Conservation (phyloP, 139 green algal species). For the Closterium sp. region DNA sequence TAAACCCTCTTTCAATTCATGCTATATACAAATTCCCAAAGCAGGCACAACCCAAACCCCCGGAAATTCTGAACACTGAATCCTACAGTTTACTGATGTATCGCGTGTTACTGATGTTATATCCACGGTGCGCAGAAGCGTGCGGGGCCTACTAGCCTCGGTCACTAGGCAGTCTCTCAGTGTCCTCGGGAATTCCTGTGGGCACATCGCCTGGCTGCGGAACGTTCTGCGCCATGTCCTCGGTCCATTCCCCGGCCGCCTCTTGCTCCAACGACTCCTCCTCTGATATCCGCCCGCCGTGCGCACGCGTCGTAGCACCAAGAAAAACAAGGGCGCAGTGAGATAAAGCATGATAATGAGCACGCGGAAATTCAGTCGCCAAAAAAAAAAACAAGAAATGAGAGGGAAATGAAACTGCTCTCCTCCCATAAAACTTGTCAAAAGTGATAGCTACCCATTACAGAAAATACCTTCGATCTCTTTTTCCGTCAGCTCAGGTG, state of each 20-base stretch:
- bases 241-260: background rate
- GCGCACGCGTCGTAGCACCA: background rate
- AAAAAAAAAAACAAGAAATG: too few species aligned
- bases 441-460: too few species aligned
- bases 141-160: background rate
- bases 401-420: too few species aligned
- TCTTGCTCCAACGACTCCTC: background rate
- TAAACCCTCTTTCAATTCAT: background rate
- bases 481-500: background rate
- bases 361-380: too few species aligned
- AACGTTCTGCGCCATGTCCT: background rate
- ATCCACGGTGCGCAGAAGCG: too few species aligned
- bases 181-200: background rate
- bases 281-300: background rate
- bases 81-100: too few species aligned
- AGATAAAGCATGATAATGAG: too few species aligned
- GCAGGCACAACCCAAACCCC: too few species aligned
- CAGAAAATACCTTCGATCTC: background rate
- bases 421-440: too few species aligned
- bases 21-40: background rate
- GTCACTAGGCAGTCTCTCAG: background rate
- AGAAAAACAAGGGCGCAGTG: background rate
- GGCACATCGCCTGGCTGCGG: background rate
- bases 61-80: too few species aligned
- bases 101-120: too few species aligned